A percentile compares a stretch with the other conserved stretches of the same genome.
These are phyloP conservation scores for Blumeriella jaapii DNA, from an alignment of 2,329 filamentous ascomycete species.

Conservation along the genomic window DNA sequence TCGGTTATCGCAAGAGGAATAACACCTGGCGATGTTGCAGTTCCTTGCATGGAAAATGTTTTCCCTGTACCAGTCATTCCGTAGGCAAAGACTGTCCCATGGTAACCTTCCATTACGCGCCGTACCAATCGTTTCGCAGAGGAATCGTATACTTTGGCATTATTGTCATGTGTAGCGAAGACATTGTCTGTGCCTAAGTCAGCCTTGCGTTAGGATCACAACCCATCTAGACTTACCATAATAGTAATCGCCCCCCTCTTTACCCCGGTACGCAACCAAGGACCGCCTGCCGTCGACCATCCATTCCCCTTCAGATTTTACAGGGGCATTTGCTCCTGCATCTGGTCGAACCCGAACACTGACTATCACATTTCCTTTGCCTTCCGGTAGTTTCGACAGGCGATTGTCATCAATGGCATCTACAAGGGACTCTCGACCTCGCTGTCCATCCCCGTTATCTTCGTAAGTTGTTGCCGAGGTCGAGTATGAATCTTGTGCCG, in stretches of 20 bases:
- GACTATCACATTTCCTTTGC: conserved; percentile 89
- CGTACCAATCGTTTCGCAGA: conserved; percentile 88
- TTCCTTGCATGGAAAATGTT: conserved; percentile 99
- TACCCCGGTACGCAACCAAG: conserved; percentile 72
- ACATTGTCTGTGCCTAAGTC: conserved; percentile 64
- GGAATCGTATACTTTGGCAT: conserved; percentile 88
- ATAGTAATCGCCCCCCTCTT: conserved; percentile 82
- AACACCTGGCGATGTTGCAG: conserved; percentile 86
- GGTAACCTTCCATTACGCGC: conserved; percentile 97
- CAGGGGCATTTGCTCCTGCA: conserved; percentile 45
- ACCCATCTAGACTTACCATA: conserved; percentile 53
- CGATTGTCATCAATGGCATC: conserved; percentile 27
- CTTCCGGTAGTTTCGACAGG: conserved; percentile 46
- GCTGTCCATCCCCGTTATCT: conserved; percentile 51
- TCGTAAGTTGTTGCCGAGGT: conserved; percentile 85
- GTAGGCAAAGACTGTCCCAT: conserved; percentile 96
- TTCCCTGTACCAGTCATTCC: conserved; percentile 99
- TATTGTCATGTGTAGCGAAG: conserved; percentile 87
- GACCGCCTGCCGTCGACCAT: conserved; percentile 77
- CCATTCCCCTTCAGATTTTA: conserved; percentile 70
- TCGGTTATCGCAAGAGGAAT: conserved; percentile 96
- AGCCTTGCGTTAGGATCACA: conserved; percentile 2
- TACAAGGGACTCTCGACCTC: conserved; percentile 21
- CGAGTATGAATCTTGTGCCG: conserved; percentile 83
- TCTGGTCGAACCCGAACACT: conserved; percentile 91